Evolutionary conservation across 257 asterid genomes (phyloP).

Genomic region (Galeopsis tetrahit): DNA sequence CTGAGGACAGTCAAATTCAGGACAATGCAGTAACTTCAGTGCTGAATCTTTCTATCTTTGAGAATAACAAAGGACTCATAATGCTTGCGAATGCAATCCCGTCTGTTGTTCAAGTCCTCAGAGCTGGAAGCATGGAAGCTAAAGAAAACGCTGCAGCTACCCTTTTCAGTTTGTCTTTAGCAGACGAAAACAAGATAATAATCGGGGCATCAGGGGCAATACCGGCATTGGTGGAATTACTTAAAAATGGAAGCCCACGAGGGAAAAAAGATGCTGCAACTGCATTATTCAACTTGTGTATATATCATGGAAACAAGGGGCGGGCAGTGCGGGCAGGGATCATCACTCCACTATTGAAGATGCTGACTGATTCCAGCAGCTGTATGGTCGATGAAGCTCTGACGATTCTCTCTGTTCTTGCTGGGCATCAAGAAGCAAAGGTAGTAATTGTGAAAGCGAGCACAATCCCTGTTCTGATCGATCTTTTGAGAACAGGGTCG

Average conservation of each 20-base stretch:
- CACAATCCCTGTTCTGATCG: slow-evolving; percentile 75
- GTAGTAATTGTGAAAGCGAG: slow-evolving; percentile 70
- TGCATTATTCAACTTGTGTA: slow-evolving; percentile 82
- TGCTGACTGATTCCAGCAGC: slow-evolving; percentile 73
- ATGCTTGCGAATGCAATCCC: slow-evolving; percentile 95
- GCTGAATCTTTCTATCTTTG: slow-evolving; percentile 84
- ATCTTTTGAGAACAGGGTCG: slow-evolving; percentile 66
- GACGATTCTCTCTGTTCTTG: slow-evolving; percentile 85
- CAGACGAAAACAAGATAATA: slow-evolving; percentile 82
- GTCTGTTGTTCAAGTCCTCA: slow-evolving; percentile 82
- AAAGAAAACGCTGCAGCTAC: slow-evolving; percentile 95
- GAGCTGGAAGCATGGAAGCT: slow-evolving; percentile 91
- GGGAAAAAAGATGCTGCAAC: slow-evolving; percentile 98
- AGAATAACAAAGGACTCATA: slow-evolving; percentile 72
- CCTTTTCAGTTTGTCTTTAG: slow-evolving; percentile 81
- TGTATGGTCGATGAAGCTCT: slow-evolving; percentile 89
- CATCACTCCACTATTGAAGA: slow-evolving; percentile 60
- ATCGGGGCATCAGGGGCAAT: slow-evolving; percentile 97
- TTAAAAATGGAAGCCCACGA: slow-evolving; percentile 66
- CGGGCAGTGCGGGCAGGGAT: slow-evolving; percentile 91
- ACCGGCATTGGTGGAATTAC: slow-evolving; percentile 81
- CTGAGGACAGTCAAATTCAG: slow-evolving; percentile 65
- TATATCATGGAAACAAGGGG: slow-evolving; percentile 90
- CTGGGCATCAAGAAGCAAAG: slow-evolving; percentile 84
- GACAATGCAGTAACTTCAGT: slow-evolving; percentile 88